phyloP scores from a whole-genome alignment of 106 monocot genomes.

The Acanthochlamys bracteata region DNA sequence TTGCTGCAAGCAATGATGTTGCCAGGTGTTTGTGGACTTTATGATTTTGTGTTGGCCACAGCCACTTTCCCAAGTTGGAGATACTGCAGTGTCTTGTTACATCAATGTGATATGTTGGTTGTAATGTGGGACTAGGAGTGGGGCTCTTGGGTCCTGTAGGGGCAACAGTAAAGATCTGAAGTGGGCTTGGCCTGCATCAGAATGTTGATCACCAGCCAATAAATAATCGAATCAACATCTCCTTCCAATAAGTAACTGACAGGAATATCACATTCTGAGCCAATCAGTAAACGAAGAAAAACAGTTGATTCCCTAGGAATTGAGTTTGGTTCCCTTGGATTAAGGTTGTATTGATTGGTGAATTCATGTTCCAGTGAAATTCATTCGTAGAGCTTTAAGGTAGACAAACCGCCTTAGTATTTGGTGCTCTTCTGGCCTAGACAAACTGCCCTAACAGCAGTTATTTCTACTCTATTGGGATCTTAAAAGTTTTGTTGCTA shows the following conservation, averaged over 20 bases:
- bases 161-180: slow-evolving; percentile 7
- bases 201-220: not conserved
- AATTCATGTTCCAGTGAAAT: not conserved
- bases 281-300: not conserved
- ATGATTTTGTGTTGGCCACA: slow-evolving; percentile 18
- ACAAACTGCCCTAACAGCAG: no score
- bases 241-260: not conserved
- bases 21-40: slow-evolving; percentile 22
- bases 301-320: not conserved
- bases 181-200: not conserved
- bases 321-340: not conserved
- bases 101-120: slow-evolving; percentile 1
- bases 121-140: slow-evolving; percentile 2
- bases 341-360: not conserved
- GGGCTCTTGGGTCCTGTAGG: slow-evolving; percentile 9
- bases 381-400: no score
- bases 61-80: slow-evolving; percentile 10
- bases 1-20: slow-evolving; percentile 7
- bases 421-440: no score
- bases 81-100: slow-evolving; percentile 8
- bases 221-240: not conserved
- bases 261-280: not conserved
- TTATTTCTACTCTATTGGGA: no score
- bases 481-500: no score
- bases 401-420: no score